phyloP scores from a whole-genome alignment of 495 filamentous ascomycete species.

The Hypoxylon rickii region DNA sequence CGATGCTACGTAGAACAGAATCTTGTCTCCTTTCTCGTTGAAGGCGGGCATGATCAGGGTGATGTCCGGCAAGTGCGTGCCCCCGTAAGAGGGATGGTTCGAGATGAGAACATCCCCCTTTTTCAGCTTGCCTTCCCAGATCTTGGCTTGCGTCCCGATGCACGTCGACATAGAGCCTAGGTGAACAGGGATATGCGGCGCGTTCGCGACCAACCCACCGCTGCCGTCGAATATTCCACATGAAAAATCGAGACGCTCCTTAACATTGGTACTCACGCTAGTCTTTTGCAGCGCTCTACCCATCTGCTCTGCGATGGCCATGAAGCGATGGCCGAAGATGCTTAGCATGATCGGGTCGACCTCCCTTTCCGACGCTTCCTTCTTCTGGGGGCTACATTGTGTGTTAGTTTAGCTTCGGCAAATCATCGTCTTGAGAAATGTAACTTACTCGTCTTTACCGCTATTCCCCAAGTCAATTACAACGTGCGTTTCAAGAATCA shows the following conservation, averaged over 20 bases:
- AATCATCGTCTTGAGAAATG: neutral
- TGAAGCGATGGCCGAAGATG: conserved; percentile 96
- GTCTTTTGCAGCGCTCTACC: conserved; percentile 95
- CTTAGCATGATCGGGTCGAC: conserved; percentile 90
- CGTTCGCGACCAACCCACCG: conserved; percentile 93
- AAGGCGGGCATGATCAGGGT: conserved; percentile 95
- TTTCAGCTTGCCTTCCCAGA: conserved; percentile 88
- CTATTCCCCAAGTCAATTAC: conserved; percentile 70
- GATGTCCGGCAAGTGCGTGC: conserved; percentile 82
- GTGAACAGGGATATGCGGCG: conserved; percentile 93
- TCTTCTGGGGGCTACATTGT: conserved; percentile 34
- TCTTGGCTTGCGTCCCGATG: conserved; percentile 87
- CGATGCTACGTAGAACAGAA: conserved; percentile 96
- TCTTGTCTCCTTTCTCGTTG: conserved; percentile 70
- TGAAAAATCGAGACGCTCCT: conserved; percentile 95
- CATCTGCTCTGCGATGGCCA: conserved; percentile 99
- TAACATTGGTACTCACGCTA: conserved; percentile 96
- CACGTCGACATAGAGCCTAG: conserved; percentile 93
- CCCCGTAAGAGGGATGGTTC: conserved; percentile 94
- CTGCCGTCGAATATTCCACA: conserved; percentile 91
- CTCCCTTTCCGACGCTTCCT: conserved; percentile 53
- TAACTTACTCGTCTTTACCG: conserved; percentile 51
- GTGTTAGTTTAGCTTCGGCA: conserved; percentile 12
- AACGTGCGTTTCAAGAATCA: conserved; percentile 76
- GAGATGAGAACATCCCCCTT: conserved; percentile 93